Percentiles rank a stretch among this genome's conserved stretches.
phyloP scores from a whole-genome alignment of 2,329 filamentous ascomycete genomes.

The Fusarium keratoplasticum region DNA sequence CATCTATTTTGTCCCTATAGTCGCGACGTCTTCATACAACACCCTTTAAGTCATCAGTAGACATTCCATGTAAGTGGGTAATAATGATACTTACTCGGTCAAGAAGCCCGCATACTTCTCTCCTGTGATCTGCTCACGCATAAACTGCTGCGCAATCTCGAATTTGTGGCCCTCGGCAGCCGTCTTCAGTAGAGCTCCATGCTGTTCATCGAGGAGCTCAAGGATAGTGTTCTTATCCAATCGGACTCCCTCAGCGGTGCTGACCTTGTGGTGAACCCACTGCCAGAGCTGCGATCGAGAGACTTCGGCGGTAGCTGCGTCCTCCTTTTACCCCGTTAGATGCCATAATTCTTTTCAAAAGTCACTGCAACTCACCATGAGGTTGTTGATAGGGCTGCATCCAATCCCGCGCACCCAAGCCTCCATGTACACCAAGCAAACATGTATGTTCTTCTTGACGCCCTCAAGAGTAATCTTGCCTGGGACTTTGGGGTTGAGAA shows the following conservation, averaged over 20 bases:
- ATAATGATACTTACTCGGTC: not conserved
- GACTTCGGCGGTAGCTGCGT: constrained; percentile 96
- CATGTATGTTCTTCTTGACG: constrained; percentile 97
- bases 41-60: not conserved
- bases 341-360: no score
- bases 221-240: not conserved
- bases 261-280: constrained; percentile 81
- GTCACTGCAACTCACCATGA: constrained; percentile 68
- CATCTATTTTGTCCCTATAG: not conserved
- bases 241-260: constrained; percentile 77
- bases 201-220: constrained; percentile 1
- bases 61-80: no score
- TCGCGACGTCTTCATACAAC: not conserved
- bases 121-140: constrained; percentile 15
- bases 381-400: constrained; percentile 96
- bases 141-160: not conserved
- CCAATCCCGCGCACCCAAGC: constrained; percentile 97
- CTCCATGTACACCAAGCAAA: constrained; percentile 98
- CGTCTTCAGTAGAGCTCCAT: not conserved
- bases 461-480: constrained; percentile 92
- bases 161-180: constrained; percentile 2
- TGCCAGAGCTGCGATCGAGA: constrained; percentile 96
- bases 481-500: constrained; percentile 98
- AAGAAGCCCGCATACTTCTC: constrained; percentile 10
- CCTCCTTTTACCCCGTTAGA: constrained; percentile 64